Evolutionary conservation across 108 stramenopile species (phyloP).

Genomic region (Skeletonema marinoi): DNA sequence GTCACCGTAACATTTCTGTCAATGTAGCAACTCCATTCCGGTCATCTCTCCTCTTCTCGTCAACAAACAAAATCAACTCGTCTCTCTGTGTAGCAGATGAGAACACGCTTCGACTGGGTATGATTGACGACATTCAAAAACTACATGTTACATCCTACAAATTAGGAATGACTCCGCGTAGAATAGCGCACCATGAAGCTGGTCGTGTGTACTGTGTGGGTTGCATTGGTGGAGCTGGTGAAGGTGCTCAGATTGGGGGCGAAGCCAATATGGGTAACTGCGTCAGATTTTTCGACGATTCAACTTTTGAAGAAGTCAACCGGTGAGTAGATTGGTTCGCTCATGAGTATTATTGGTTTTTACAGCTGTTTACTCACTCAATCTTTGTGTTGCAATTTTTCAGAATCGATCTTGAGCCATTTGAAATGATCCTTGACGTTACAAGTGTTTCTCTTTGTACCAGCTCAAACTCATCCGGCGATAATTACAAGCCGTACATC

Average conservation of each 20-base stretch:
- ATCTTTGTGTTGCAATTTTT: not conserved
- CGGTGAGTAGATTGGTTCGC: constrained; percentile 38
- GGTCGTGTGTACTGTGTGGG: constrained; percentile 85
- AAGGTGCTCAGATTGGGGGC: constrained; percentile 50
- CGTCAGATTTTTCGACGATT: constrained; percentile 87
- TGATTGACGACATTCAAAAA: constrained; percentile 98
- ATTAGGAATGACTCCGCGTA: constrained; percentile 91
- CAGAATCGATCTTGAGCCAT: constrained; percentile 82
- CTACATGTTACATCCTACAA: constrained; percentile 94
- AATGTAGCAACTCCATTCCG: constrained; percentile 83
- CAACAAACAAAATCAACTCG: constrained; percentile 61
- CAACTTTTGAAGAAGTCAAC: constrained; percentile 86
- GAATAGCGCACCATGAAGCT: constrained; percentile 84
- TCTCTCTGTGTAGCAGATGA: constrained; percentile 94
- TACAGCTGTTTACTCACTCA: not conserved
- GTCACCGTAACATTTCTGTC: constrained; percentile 67
- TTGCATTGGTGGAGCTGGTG: constrained; percentile 72
- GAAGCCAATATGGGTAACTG: constrained; percentile 84
- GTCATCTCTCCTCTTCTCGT: constrained; percentile 65
- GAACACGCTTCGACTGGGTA: constrained; percentile 85
- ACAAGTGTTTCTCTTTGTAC: constrained; percentile 52
- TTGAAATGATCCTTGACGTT: constrained; percentile 84
- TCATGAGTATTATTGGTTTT: not conserved
- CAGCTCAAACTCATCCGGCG: constrained; percentile 17
- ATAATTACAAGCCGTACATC: constrained; percentile 63